These are phyloP conservation scores for Penicillium concentricum DNA, from an alignment of 2,329 filamentous ascomycete genomes.

Conservation along the genomic window DNA sequence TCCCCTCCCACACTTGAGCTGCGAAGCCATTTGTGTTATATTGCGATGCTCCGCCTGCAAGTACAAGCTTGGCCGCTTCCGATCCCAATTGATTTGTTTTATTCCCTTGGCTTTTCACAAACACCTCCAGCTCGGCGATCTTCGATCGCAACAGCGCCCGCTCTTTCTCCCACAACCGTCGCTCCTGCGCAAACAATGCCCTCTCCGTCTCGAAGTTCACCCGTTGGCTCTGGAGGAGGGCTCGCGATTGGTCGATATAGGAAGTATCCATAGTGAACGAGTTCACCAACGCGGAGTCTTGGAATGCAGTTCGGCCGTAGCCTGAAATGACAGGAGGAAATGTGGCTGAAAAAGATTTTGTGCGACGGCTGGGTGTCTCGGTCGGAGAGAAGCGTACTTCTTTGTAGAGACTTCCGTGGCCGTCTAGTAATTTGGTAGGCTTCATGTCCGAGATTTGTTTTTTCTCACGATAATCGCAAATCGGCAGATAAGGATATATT, in stretches of 20 bases:
- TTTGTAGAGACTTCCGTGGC: conserved; percentile 39
- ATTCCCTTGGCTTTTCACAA: conserved; percentile 23
- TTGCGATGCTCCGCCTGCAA: conserved; percentile 11
- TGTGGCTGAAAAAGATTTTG: conserved; percentile 40
- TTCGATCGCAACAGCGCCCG: conserved; percentile 40
- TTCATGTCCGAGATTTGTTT: conserved; percentile 22
- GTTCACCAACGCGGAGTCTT: conserved; percentile 13
- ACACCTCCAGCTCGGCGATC: conserved; percentile 43
- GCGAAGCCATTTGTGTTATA: conserved; percentile 12
- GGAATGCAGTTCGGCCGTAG: conserved; percentile 21
- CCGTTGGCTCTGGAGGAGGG: conserved; percentile 40
- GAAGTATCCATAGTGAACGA: conserved; percentile 30
- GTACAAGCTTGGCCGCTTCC: conserved; percentile 12
- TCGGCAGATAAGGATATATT: conserved; percentile 3
- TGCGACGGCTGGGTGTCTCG: conserved; percentile 36
- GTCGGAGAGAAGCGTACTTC: conserved; percentile 45
- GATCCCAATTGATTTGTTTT: conserved; percentile 1
- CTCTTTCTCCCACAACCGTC: conserved; percentile 47
- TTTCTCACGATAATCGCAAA: conserved; percentile 1
- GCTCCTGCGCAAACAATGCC: conserved; percentile 43
- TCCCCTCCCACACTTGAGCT: conserved; percentile 46
- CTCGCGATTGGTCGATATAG: conserved; percentile 44
- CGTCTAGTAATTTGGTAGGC: conserved; percentile 28
- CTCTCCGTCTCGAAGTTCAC: conserved; percentile 42
- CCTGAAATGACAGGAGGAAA: conserved; percentile 32